Evolutionary conservation across 192 early-diverging fungal species (phyloP).

Genomic region (Coemansia sp.): DNA sequence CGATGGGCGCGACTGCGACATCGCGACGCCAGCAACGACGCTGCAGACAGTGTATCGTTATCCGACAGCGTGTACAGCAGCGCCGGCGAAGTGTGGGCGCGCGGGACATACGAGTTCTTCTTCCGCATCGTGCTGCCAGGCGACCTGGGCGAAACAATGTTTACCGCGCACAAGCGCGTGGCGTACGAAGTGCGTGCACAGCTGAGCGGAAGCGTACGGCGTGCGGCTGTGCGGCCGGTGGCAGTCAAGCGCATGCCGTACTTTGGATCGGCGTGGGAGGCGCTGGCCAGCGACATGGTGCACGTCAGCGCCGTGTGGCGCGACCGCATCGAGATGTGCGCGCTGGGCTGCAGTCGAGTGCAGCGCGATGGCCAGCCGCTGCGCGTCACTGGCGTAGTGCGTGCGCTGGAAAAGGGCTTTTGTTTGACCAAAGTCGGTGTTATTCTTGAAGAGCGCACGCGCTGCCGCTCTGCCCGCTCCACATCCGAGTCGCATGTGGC

Average conservation of each 20-base stretch:
- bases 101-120: conserved; percentile 45
- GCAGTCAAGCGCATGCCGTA: conserved; percentile 51
- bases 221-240: conserved; percentile 23
- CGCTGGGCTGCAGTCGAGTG: conserved; percentile 49
- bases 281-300: conserved; percentile 42
- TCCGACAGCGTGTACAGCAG: conserved; percentile 11
- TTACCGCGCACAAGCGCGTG: conserved; percentile 44
- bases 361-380: conserved; percentile 44
- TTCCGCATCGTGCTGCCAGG: conserved; percentile 48
- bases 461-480: conserved; percentile 15
- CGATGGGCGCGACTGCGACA: conserved; percentile 4
- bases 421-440: conserved; percentile 42
- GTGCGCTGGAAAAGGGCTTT: conserved; percentile 50
- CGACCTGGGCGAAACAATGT: conserved; percentile 50
- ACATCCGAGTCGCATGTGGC: conserved; percentile 29
- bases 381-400: conserved; percentile 37
- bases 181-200: conserved; percentile 43
- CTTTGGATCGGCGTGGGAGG: conserved; percentile 44
- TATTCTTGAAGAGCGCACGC: conserved; percentile 51
- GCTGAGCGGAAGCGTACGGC: conserved; percentile 23
- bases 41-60: not conserved
- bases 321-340: conserved; percentile 49
- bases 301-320: conserved; percentile 50
- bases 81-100: conserved; percentile 16
- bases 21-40: not conserved